Percentiles rank a stretch among this genome's conserved stretches.
Conservation (phyloP, 495 filamentous ascomycete genomes). For the Aspergillus asperescens region DNA sequence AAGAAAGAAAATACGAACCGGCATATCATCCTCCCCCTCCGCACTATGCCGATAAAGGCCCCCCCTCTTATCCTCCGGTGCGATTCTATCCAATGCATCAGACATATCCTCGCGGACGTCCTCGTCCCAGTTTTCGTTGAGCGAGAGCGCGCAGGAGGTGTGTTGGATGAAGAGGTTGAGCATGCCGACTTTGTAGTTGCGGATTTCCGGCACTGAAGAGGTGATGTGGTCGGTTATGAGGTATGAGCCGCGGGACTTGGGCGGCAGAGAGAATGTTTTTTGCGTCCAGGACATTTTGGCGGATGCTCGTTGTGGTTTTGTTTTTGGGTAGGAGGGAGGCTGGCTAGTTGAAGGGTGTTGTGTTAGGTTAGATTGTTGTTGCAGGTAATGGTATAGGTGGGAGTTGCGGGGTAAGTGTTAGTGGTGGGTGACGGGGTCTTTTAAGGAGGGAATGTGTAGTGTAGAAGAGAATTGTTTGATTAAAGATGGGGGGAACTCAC, state of each 20-base stretch:
- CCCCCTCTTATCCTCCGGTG: constrained; percentile 67
- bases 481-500: neutral
- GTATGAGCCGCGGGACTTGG: constrained; percentile 74
- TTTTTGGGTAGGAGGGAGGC: no score
- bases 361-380: no score
- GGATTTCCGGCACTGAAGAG: constrained; percentile 66
- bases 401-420: neutral
- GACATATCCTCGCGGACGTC: constrained; percentile 84
- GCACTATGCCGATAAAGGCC: constrained; percentile 79
- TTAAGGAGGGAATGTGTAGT: neutral
- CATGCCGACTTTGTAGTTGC: constrained; percentile 74
- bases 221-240: constrained; percentile 75
- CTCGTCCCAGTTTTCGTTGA: constrained; percentile 94
- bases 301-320: neutral
- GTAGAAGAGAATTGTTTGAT: neutral
- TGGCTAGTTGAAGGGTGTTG: no score
- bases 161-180: constrained; percentile 89
- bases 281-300: constrained; percentile 70
- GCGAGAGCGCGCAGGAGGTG: constrained; percentile 74
- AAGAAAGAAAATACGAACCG: constrained; percentile 38
- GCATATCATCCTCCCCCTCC: constrained; percentile 90
- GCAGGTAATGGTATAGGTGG: no score
- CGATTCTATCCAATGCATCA: constrained; percentile 86
- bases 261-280: constrained; percentile 70
- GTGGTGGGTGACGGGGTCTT: neutral